These are phyloP conservation scores for Deinandra increscens DNA, from an alignment of 129 eudicot species.

Conservation along the genomic window DNA sequence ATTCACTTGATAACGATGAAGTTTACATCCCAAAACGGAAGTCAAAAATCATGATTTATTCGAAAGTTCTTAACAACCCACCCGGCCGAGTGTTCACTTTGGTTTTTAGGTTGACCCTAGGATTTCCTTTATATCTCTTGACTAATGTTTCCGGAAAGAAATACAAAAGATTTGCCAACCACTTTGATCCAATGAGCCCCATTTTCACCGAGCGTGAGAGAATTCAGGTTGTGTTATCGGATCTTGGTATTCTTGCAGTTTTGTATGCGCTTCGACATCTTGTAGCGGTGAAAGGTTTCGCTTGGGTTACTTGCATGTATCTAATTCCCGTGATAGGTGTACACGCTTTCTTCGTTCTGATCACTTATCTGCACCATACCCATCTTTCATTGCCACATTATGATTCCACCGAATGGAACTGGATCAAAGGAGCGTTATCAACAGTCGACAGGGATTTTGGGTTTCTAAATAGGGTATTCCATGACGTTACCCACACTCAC, in stretches of 20 bases:
- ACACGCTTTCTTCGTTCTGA: conserved; percentile 26
- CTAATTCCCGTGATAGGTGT: conserved; percentile 31
- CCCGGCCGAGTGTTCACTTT: conserved; percentile 28
- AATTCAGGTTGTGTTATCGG: conserved; percentile 6
- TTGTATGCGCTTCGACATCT: not conserved
- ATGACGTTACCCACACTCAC: conserved; percentile 32
- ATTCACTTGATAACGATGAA: conserved; percentile 32
- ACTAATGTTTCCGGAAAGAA: conserved; percentile 1
- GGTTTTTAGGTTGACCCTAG: not conserved
- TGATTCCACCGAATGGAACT: conserved; percentile 34
- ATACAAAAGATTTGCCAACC: conserved; percentile 7
- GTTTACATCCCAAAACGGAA: conserved; percentile 36
- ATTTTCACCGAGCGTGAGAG: conserved; percentile 1
- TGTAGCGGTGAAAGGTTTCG: not conserved
- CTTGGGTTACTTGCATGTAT: conserved; percentile 29
- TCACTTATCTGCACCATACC: conserved; percentile 36
- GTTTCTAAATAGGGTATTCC: conserved; percentile 25
- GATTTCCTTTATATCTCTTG: not conserved
- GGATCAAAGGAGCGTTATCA: conserved; percentile 31
- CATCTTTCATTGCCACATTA: conserved; percentile 35
- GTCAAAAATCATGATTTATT: conserved; percentile 24
- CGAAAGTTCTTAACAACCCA: conserved; percentile 37
- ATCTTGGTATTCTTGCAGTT: not conserved
- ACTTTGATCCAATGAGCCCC: not conserved
- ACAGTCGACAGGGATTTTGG: conserved; percentile 34